Evolutionary conservation across 73 alveolate genomes (phyloP), one percentile per base, ranked within the genome.

Genomic region (Paramecium biaurelia): DNA sequence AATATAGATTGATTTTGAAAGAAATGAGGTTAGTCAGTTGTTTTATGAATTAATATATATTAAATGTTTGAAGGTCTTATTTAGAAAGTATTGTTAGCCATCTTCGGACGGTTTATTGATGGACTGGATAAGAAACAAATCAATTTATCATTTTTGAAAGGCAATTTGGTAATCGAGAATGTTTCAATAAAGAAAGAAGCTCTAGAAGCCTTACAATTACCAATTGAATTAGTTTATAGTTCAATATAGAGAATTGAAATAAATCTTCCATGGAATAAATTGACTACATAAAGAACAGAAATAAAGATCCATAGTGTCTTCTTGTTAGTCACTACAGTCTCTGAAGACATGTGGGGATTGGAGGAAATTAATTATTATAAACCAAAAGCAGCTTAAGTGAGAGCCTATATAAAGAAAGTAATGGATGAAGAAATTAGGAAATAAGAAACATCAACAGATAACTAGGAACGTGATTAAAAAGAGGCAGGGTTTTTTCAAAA

Each of bases 21-120:
- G 68, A 18, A 53, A n/a, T n/a, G 14, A 18, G 68, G 68, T n/a
- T 53, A 18, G 68, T 53, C 28, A 53, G 30, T n/a, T 53, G 28
- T 53, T 53, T n/a, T 53, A 53, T 53, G 68, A 53, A 53, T 63
- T 53, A 53, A 53, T 53, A 53, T 53, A 53, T 53, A 53, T 53
- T 53, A 53, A 53, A 18, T 53, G 28, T 53, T n/a, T 15, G 68
- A 18, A 53, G 28, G 68, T 53, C 68, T 53, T 15, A 41, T 79
- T 43, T 18, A 79, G 45, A 79, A 18, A 79, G 56, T 79, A 42
- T 63, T 79, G 28, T 23, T 79, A 24, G 42, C 90, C 21, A 21
- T 79, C 42, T 79, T 79, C 47, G 90, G 90, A 24, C 8, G 72
- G 24, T 79, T 79, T 79, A 79, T 79, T 2, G 90, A 79, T 41